Evolutionary conservation across 2,329 filamentous ascomycete genomes (phyloP), one percentile per base, ranked within the genome.

Genomic region (Ascochyta viciae-villosae): DNA sequence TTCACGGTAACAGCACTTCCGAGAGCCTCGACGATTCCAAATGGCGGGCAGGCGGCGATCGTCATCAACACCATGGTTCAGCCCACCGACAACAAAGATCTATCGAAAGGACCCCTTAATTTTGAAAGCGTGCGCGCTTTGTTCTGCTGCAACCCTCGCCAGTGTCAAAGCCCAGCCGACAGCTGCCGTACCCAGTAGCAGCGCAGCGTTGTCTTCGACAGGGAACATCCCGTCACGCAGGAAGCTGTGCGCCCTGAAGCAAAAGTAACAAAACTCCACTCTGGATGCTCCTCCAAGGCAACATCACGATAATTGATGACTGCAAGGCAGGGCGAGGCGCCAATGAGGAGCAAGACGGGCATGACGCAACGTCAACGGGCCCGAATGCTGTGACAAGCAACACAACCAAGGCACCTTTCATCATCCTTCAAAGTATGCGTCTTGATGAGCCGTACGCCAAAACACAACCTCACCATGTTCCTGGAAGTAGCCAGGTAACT

Each of bases 141-240:
- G 40, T 44, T 35, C 39, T 44, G 13, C 29, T 31, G 12, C 12
- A 13, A 23, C 13, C 19, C 16, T 50, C 10, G 15, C 24, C 37
- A 27, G 19, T 35, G 37, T 56, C 42, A 47, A 46, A 41, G 47
- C 22, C 16, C 42, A 15, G 53, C 47, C 46, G 47, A 41, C 42
- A 50, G 37, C 24, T 57, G 62, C 41, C 29, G 59, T 63, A 58
- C 57, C 53, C 52, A 63, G 59, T 66, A 57, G 54, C 57, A 64
- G 58, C 58, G 60, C 65, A 63, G 54, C 55, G 54, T 63, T 52
- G 54, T 60, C 49, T 56, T 44, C 50, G 52, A 38, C 49, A 57
- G 34, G 54, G 48, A 43, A 45, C 19, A 24, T 48, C 38, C 40
- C 38, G 34, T 22, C 48, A 44, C 48, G 49, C 54, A 53, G 48